Base-by-base conservation (phyloP, 805 yeast species). In the Starmerella cellae region DNA sequence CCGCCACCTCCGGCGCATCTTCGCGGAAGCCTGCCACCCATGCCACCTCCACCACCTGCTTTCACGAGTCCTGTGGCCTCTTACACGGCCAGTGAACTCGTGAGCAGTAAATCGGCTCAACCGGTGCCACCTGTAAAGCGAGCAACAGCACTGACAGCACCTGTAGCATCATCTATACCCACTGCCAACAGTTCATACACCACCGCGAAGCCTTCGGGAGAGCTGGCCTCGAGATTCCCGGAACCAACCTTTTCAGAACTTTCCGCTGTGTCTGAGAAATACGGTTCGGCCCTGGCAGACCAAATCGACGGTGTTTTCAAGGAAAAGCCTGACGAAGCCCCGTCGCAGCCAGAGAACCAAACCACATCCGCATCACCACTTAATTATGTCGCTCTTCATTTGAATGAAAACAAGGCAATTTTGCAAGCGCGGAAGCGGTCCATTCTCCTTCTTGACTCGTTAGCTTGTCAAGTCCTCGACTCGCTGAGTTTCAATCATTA, bases 381-480 rank as follows among this genome's bases (percentile, higher is more conserved):
- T n/a, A n/a, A n/a, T n/a, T 18, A 29, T 17, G n/a, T 19, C 13
- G 34, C 36, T 4, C 23, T 37, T 3, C 32, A 18, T 26, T 29
- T 46, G n/a, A 48, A 37, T 17, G 44, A 44, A 3, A 49, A 45
- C 35, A 38, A 37, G 20, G 44, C 51, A 3, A 20, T 50, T 9
- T 23, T 45, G 21, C 47, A 43, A 6, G 42, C 51, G 14, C 39
- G 55, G 19, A 43, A 42, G 23, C 46, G 50, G 14, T 43, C 55
- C 16, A 43, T 85, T 33, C 87, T 93, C 0, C 71, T 82, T 1
- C 62, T 87, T 46, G 95, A 85, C 55, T 82, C 82, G 51, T 67
- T 87, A 41, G 75, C 95, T 0, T 73, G 85, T 1, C 96, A 87
- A 57, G 65, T 87, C 17, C 64, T 87, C 41, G 67, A 91, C 47